Evolutionary conservation across 345 rosid species (phyloP).

Genomic region (Mallotus nudiflorus): DNA sequence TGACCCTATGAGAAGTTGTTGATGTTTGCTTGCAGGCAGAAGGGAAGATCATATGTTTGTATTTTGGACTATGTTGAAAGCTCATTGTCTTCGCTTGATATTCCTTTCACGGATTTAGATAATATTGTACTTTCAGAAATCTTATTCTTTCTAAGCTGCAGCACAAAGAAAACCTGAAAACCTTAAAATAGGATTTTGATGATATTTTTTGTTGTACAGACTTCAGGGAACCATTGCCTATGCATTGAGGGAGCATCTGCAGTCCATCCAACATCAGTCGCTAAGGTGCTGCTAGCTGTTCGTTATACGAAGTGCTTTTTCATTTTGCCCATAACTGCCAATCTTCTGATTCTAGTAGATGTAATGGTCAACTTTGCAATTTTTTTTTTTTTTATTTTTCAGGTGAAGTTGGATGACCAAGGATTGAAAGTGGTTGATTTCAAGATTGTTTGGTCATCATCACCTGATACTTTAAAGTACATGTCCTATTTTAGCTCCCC

Average conservation of each 20-base stretch:
- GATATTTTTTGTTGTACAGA: constrained; percentile 45
- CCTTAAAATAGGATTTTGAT: constrained; percentile 7
- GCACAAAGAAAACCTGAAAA: constrained; percentile 6
- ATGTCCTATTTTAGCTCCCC: constrained; percentile 73
- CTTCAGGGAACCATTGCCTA: constrained; percentile 58
- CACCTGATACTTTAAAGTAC: constrained; percentile 68
- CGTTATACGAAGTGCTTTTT: background rate
- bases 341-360: background rate
- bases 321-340: no score
- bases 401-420: constrained; percentile 71
- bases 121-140: constrained; percentile 55
- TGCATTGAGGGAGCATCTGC: constrained; percentile 89
- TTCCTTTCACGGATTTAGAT: constrained; percentile 84
- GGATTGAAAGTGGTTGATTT: constrained; percentile 50
- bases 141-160: constrained; percentile 10
- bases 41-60: constrained; percentile 85
- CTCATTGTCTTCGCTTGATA: constrained; percentile 69
- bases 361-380: no score
- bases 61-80: constrained; percentile 61
- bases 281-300: constrained; percentile 52
- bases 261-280: constrained; percentile 79
- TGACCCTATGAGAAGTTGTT: constrained; percentile 4
- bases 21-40: constrained; percentile 60
- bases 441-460: constrained; percentile 81
- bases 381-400: constrained; percentile 21